Conservation (phyloP, 1,139 yeast genomes). For the Saccharomycopsis crataegensis region DNA sequence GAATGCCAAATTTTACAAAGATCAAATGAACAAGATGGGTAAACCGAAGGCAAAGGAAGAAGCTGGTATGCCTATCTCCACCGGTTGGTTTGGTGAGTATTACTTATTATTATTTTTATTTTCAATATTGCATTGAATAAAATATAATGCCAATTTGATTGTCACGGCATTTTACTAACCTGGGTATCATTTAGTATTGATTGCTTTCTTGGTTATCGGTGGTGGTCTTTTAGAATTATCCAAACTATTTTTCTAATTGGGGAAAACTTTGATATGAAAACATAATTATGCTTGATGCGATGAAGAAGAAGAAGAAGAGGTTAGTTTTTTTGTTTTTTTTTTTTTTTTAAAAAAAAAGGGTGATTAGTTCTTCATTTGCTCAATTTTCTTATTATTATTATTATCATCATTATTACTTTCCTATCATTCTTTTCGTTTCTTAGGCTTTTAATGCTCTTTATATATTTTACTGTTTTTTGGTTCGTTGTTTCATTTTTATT, state of each 20-base stretch:
- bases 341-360: not conserved
- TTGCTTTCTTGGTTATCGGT: slow-evolving; percentile 42
- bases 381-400: too few species aligned
- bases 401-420: too few species aligned
- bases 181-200: slow-evolving; percentile 23
- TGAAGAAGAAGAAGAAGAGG: not conserved
- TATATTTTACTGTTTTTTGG: too few species aligned
- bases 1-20: slow-evolving; percentile 40
- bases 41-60: slow-evolving; percentile 30
- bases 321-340: not conserved
- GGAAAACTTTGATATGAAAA: not conserved
- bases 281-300: not conserved
- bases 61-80: slow-evolving; percentile 35
- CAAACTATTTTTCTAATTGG: slow-evolving; percentile 30
- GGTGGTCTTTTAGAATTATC: slow-evolving; percentile 42
- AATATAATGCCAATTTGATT: not conserved
- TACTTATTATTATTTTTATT: not conserved
- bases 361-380: too few species aligned
- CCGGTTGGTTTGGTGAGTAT: slow-evolving; percentile 31
- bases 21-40: slow-evolving; percentile 38
- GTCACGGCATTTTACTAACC: not conserved
- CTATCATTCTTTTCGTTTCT: too few species aligned
- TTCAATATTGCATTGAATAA: not conserved
- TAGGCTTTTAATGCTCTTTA: too few species aligned
- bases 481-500: too few species aligned